A percentile compares a stretch with the other conserved stretches of the same genome.
Conservation (phyloP, 2,329 filamentous ascomycete genomes). For the Orbilia oligospora region DNA sequence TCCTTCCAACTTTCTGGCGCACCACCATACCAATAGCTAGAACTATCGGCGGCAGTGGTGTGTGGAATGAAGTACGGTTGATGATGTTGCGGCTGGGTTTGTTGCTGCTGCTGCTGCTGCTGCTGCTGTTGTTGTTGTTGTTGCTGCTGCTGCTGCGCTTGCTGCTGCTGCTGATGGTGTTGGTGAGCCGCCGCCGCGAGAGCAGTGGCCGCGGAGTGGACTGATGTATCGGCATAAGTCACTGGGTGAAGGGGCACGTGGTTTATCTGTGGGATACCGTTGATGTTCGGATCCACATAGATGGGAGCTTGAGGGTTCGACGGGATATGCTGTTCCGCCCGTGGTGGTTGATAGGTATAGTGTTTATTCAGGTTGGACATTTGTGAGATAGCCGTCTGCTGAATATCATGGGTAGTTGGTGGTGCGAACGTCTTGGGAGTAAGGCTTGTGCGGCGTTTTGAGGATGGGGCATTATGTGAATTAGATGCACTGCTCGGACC, state of each 20-base stretch:
- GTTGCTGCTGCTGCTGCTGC: slow-evolving; percentile 14
- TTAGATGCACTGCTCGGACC: slow-evolving; percentile 18
- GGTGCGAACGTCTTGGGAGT: slow-evolving; percentile 47
- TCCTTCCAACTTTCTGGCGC: slow-evolving; percentile 52
- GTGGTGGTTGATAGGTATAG: slow-evolving; percentile 41
- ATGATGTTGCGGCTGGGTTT: slow-evolving; percentile 7
- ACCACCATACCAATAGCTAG: slow-evolving; percentile 42
- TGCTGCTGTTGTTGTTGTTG: slow-evolving; percentile 38
- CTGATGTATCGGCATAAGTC: slow-evolving; percentile 25
- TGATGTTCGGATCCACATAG: slow-evolving; percentile 46
- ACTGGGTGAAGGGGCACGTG: slow-evolving; percentile 32
- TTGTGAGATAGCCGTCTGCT: slow-evolving; percentile 41
- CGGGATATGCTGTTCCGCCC: slow-evolving; percentile 28
- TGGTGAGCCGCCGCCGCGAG: slow-evolving; percentile 31
- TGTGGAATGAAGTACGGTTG: slow-evolving; percentile 44
- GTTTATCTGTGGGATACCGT: slow-evolving; percentile 45
- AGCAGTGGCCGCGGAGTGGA: slow-evolving; percentile 48
- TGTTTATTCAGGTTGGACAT: slow-evolving; percentile 45
- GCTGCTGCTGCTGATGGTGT: slow-evolving; percentile 33
- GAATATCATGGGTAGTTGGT: slow-evolving; percentile 34
- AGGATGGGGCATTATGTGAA: background rate
- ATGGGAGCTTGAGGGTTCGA: slow-evolving; percentile 2
- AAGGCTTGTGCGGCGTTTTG: slow-evolving; percentile 46
- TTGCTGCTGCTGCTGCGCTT: slow-evolving; percentile 24
- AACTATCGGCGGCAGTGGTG: slow-evolving; percentile 24